Evolutionary conservation across 2,329 filamentous ascomycete genomes (phyloP), one percentile per base, ranked within the genome.

Genomic region (Aphanocladium album): DNA sequence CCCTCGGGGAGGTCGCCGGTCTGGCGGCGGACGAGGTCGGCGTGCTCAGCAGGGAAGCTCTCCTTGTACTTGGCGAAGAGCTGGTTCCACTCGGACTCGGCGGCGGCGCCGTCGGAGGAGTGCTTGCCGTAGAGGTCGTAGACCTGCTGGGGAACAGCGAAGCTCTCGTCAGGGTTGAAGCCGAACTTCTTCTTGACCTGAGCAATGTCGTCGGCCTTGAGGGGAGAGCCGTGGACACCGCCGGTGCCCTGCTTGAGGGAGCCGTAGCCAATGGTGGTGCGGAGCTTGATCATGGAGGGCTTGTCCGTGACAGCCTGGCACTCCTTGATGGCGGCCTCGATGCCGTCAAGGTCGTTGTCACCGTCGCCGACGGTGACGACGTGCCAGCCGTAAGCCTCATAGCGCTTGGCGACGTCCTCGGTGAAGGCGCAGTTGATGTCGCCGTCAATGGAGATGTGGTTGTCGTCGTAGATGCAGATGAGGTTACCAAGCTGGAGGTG

Each of bases 351-450:
- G 79, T 98, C 91, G 75, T 85, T 77, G 83, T 99, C 90, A 77
- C 95, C 95, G 71, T 98, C 87, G 70, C 88, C 81, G 75, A 99
- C 93, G 75, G 83, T 83, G 73, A 90, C 80, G 63, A 88, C 87
- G 79, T 99, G 92, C 95, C 95, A 99, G 81, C 93, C 95, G 78
- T 97, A 99, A 64, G 95, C 77, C 82, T 98, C 91, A 77, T 98
- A 98, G 73, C 93, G 88, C 86, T 96, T 95, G 71, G 83, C 77
- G 64, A 98, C 93, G 70, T 99, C 93, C 82, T 99, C 95, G 63
- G 95, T 99, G 83, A 99, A 98, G 68, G 95, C 89, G 73, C 86
- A 88, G 81, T 95, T 95, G 80, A 90, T 98, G 83, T 96, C 89
- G 78, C 95, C 95, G 74, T 99, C 95, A 74, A 87, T 88, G 71